phyloP scores from a whole-genome alignment of 2,329 filamentous ascomycete genomes.

The Diaporthe australafricana region DNA sequence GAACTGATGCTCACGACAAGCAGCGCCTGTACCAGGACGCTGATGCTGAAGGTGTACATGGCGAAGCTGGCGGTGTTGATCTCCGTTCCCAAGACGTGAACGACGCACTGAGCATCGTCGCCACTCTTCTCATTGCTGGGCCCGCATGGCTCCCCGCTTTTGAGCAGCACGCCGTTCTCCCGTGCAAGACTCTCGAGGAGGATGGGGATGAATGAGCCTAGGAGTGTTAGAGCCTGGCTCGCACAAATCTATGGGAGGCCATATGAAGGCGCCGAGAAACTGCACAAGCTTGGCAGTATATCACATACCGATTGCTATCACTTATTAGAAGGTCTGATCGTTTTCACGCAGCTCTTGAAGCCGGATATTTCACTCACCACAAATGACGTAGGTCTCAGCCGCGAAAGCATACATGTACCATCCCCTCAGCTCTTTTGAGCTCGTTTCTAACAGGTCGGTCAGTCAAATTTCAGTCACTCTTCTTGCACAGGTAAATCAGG shows the following conservation, averaged over 20 bases:
- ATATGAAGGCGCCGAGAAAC: not conserved
- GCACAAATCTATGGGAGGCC: conserved; percentile 14
- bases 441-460: conserved; percentile 75
- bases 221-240: conserved; percentile 34
- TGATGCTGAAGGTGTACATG: conserved; percentile 97
- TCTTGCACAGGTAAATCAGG: not conserved
- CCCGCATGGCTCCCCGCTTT: conserved; percentile 80
- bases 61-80: conserved; percentile 96
- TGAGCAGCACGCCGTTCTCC: conserved; percentile 89
- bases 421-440: conserved; percentile 85
- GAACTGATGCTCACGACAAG: conserved; percentile 97
- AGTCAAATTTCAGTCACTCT: not conserved
- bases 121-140: conserved; percentile 65
- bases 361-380: conserved; percentile 69
- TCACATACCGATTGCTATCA: conserved; percentile 46
- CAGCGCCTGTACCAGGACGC: conserved; percentile 88
- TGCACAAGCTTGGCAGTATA: not conserved
- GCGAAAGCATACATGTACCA: conserved; percentile 99
- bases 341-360: not conserved
- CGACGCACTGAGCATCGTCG: conserved; percentile 77
- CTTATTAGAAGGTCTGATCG: conserved; percentile 2
- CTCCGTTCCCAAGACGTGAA: conserved; percentile 83
- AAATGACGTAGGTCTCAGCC: conserved; percentile 95
- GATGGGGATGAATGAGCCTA: conserved; percentile 95
- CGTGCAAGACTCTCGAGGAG: conserved; percentile 92